Conservation (phyloP, 2,329 filamentous ascomycete genomes). For the Hypocrella siamensis region DNA sequence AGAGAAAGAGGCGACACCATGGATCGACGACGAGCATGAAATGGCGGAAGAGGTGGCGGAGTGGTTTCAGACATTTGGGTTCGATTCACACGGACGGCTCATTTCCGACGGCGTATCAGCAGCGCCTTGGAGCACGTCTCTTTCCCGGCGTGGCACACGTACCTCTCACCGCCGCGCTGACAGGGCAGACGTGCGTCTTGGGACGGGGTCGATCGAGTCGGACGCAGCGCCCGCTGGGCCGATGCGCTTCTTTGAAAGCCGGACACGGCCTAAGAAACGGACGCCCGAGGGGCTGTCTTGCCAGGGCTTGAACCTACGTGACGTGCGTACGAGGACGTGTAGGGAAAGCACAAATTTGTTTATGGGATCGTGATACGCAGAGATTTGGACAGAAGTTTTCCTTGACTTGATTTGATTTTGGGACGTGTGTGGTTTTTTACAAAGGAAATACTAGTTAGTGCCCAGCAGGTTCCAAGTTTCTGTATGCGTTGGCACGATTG, state of each 20-base stretch:
- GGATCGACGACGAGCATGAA: constrained; percentile 27
- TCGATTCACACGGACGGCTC: constrained; percentile 26
- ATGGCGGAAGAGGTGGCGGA: constrained; percentile 24
- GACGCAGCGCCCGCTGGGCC: constrained; percentile 16
- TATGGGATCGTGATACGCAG: background rate
- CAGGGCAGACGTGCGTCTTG: no score
- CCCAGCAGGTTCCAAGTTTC: no score
- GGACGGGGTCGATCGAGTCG: no score
- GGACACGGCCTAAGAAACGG: constrained; percentile 18
- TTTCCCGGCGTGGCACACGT: background rate
- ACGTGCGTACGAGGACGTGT: constrained; percentile 5
- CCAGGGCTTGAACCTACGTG: background rate
- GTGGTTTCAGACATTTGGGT: constrained; percentile 37
- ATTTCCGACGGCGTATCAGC: constrained; percentile 9
- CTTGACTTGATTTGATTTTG: no score
- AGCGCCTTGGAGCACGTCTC: background rate
- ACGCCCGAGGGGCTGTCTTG: constrained; percentile 17
- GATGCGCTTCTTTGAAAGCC: constrained; percentile 16
- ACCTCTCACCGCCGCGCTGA: no score
- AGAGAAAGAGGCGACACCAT: constrained; percentile 15
- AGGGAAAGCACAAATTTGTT: constrained; percentile 20
- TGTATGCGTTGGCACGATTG: no score
- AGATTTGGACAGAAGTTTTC: background rate
- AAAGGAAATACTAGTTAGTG: no score
- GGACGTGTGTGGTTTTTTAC: no score